These are phyloP conservation scores for Zygoascus bituminiphila DNA, from an alignment of 805 yeast genomes.

Conservation along the genomic window DNA sequence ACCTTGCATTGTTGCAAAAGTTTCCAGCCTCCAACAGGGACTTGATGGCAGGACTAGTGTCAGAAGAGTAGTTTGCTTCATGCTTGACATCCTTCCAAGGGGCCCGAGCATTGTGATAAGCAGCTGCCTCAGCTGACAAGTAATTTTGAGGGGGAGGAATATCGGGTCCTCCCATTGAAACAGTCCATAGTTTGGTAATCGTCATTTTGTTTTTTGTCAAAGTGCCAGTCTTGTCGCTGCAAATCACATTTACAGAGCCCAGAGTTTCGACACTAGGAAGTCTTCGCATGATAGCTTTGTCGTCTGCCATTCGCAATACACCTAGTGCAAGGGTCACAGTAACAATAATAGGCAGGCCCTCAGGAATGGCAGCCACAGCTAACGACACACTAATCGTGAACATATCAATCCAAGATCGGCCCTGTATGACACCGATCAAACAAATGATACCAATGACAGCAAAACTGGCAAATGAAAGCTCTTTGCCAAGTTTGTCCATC, in stretches of 20 bases:
- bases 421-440: slow-evolving; percentile 80
- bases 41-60: slow-evolving; percentile 13
- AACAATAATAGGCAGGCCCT: slow-evolving; percentile 95
- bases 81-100: neutral
- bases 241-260: slow-evolving; percentile 89
- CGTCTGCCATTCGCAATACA: slow-evolving; percentile 90
- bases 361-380: slow-evolving; percentile 99
- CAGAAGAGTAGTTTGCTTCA: neutral
- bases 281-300: slow-evolving; percentile 88
- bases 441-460: slow-evolving; percentile 87
- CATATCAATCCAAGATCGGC: slow-evolving; percentile 95
- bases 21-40: slow-evolving; percentile 24
- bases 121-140: neutral
- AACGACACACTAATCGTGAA: slow-evolving; percentile 93
- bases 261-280: slow-evolving; percentile 92
- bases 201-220: slow-evolving; percentile 89
- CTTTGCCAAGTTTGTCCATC: slow-evolving; percentile 93
- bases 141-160: slow-evolving; percentile 11
- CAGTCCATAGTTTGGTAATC: slow-evolving; percentile 72
- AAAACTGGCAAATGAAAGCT: slow-evolving; percentile 76
- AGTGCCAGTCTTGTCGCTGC: slow-evolving; percentile 89
- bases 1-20: slow-evolving; percentile 30
- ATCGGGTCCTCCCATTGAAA: slow-evolving; percentile 34
- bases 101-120: neutral
- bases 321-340: slow-evolving; percentile 96